Evolutionary conservation across 2,329 filamentous ascomycete species (phyloP), one percentile per base, ranked within the genome.

Genomic region (Aspergillus sp.): DNA sequence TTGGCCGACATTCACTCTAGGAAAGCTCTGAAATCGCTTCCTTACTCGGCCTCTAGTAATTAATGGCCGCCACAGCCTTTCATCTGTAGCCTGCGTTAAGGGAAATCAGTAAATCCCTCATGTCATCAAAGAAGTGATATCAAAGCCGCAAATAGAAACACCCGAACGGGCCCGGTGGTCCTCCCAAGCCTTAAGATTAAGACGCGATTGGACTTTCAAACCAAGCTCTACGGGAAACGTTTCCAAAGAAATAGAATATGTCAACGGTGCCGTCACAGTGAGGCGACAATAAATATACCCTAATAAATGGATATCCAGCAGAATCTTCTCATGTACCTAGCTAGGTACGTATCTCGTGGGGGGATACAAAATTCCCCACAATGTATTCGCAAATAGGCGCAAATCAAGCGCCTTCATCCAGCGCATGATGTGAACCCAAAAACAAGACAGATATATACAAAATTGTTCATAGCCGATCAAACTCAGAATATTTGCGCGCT

Each of bases 141-240:
- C 23, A 41, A 37, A 23, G 56, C 45, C 51, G 53, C 47, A 43
- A 39, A 66, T 64, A 61, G 66, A 47, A 56, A 56, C 27, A 75
- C 71, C 72, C 73, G 65, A 73, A 75, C 72, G 72, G 69, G 73
- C 24, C 24, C 8, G 24, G 72, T 73, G 73, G 68, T 75, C 69
- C 73, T 71, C 73, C 70, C 73, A 74, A 65, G 27, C 70, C 69
- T 72, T 73, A 70, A 71, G 72, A 71, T 73, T 77, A 80, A 79
- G 75, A 80, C 8, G 9, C 9, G 8, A 31, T 11, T 11, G 8
- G 9, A 31, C 27, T 31, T 31, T 31, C 27, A 31, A 8, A 11
- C 2, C 27, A 31, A 31, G 27, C 9, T 31, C 27, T 11, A 31
- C 21, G 21, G 21, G 3, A 21, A 4, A 21, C 27, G 8, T 11